Conservation (phyloP, 2,329 filamentous ascomycete genomes). For the Cordyceps tenuipes region DNA sequence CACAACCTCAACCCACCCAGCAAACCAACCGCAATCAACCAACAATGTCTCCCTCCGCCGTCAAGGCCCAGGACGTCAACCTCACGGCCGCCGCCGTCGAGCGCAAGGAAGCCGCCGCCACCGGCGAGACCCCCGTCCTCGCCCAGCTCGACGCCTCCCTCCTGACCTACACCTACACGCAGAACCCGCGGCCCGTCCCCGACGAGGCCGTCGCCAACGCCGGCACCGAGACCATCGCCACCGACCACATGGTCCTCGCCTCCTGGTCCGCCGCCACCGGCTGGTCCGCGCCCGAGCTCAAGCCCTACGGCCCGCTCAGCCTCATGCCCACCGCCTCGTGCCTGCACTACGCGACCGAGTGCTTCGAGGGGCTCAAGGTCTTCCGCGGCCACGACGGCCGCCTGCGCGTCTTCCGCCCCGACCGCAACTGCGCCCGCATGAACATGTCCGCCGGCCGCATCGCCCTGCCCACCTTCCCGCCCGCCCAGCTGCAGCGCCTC, state of each 20-base stretch:
- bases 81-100: constrained; percentile 44
- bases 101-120: constrained; percentile 34
- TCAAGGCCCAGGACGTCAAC: constrained; percentile 39
- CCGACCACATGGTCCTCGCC: constrained; percentile 82
- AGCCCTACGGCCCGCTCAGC: constrained; percentile 67
- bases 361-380: constrained; percentile 78
- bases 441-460: constrained; percentile 55
- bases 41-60: constrained; percentile 41
- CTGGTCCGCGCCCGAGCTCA: constrained; percentile 66
- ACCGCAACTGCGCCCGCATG: constrained; percentile 62
- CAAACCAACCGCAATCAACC: constrained; percentile 5
- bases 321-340: constrained; percentile 75
- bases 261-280: constrained; percentile 57
- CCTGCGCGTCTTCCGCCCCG: constrained; percentile 69
- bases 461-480: constrained; percentile 65
- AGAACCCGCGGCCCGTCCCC: constrained; percentile 44
- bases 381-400: constrained; percentile 72
- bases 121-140: constrained; percentile 33
- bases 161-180: constrained; percentile 46
- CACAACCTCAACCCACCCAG: not conserved
- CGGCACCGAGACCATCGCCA: constrained; percentile 50
- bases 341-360: constrained; percentile 85
- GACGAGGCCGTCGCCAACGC: constrained; percentile 38
- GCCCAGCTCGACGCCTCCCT: constrained; percentile 55
- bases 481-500: constrained; percentile 63